Base-by-base conservation (phyloP, 163 green algal species). In the Smithsoniella earleae region DNA sequence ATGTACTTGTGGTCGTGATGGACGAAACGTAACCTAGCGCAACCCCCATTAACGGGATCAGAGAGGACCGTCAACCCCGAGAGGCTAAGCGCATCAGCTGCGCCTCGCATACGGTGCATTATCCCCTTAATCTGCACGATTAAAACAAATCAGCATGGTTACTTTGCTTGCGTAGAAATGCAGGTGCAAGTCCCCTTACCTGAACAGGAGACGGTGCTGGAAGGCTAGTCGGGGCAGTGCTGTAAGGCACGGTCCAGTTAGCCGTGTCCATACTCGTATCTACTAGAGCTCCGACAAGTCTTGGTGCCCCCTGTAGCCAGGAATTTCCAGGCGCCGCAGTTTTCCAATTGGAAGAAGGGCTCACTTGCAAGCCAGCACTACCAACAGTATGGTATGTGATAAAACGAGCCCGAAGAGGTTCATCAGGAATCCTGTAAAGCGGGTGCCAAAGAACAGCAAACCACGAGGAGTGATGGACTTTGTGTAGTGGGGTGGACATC, bases 1-100 rank as follows among this genome's bases (percentile, higher is more conserved):
- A 69, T 36, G 34, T 43, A 69, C 58, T 69, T 69, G 58, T 69
- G 58, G 25, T 69, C 58, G 25, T 69, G 58, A 31, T 69, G 58
- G 22, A 69, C 58, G 34, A 69, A 69, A 3, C 30, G 58, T 1
- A 69, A 31, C 40, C 10, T 13, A 1, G n/a, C 25, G 27, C 27
- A 34, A 30, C 27, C 27, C 58, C 25, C 58, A 31, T 33, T 36
- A 1, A 31, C n/a, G 27, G 1, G 38, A 5, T 69, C 58, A 6
- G 25, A 20, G 25, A 38, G 43, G n/a, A n/a, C n/a, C n/a, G n/a
- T n/a, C 8, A 69, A 31, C 58, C 18, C 43, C n/a, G n/a, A 38
- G 27, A 8, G n/a, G 58, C 58, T 69, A 5, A 69, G 58, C 3
- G 25, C 25, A 31, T 69, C 58, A 5, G 58, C 58, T 5, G 25